phyloP scores from a whole-genome alignment of 164 flowering plant species.

The Aristolochia californica region DNA sequence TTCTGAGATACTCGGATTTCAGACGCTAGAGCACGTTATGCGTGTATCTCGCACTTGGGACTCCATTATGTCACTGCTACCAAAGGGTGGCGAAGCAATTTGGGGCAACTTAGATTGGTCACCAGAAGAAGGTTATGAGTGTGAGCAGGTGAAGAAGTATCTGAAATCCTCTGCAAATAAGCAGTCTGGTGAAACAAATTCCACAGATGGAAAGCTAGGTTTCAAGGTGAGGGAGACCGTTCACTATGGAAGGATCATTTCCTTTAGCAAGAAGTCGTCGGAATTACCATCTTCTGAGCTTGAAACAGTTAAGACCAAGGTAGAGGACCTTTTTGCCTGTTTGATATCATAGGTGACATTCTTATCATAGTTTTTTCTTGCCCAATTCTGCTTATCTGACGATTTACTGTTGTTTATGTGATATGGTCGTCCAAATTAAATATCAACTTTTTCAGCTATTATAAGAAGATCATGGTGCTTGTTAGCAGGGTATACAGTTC shows the following conservation, averaged over 20 bases:
- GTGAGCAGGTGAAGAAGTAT: conserved; percentile 29
- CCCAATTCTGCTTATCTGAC: no score
- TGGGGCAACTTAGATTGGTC: conserved; percentile 97
- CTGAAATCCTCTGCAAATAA: conserved; percentile 23
- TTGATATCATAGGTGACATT: background rate
- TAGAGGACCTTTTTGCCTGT: conserved; percentile 13
- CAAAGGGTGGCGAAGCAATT: conserved; percentile 85
- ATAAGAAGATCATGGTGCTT: no score
- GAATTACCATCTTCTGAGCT: conserved; percentile 48
- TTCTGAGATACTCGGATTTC: conserved; percentile 56
- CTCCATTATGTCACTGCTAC: conserved; percentile 96
- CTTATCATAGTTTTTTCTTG: no score
- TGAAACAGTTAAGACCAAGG: conserved; percentile 63
- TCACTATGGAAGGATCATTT: conserved; percentile 73
- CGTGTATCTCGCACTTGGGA: conserved; percentile 94
- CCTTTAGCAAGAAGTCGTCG: conserved; percentile 74
- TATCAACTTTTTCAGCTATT: no score
- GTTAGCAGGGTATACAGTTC: no score
- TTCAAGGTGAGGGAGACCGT: background rate
- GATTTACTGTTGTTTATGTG: no score
- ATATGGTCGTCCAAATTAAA: no score
- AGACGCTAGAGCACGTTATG: conserved; percentile 82
- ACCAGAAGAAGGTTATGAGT: conserved; percentile 63
- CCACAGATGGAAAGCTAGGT: conserved; percentile 9
- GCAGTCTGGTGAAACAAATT: conserved; percentile 13